These are phyloP conservation scores for Sclerotinia subarctica DNA, from an alignment of 2,329 filamentous ascomycete species.

Conservation along the genomic window DNA sequence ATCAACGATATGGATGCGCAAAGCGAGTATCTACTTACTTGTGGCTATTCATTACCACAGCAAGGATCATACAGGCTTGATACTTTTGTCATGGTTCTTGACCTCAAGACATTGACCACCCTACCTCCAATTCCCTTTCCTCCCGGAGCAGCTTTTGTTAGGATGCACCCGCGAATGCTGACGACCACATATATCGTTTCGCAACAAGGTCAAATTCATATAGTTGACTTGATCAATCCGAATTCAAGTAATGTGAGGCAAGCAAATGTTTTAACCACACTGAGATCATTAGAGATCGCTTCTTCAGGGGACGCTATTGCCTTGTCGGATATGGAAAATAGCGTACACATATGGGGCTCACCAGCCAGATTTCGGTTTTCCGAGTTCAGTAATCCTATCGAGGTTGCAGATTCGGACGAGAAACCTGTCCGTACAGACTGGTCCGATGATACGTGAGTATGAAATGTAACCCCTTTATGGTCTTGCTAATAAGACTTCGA, in stretches of 20 bases:
- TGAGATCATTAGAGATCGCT: conserved; percentile 65
- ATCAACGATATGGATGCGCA: conserved; percentile 98
- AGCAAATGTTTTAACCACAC: conserved; percentile 58
- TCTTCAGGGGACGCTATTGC: conserved; percentile 69
- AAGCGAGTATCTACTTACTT: conserved; percentile 92
- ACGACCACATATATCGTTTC: conserved; percentile 94
- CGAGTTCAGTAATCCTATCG: conserved; percentile 64
- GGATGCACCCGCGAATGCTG: conserved; percentile 93
- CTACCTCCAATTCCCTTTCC: conserved; percentile 90
- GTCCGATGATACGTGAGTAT: conserved; percentile 63
- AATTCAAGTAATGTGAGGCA: conserved; percentile 67
- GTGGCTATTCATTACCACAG: conserved; percentile 84
- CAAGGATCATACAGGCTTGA: conserved; percentile 79
- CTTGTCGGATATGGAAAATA: conserved; percentile 61
- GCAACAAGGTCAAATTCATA: conserved; percentile 88
- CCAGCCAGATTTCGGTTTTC: conserved; percentile 67
- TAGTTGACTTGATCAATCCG: conserved; percentile 83
- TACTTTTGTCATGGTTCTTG: conserved; percentile 91
- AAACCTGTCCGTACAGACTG: conserved; percentile 54
- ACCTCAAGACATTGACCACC: conserved; percentile 84
- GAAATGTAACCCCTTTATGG: neutral
- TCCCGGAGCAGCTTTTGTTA: conserved; percentile 86
- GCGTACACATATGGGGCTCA: conserved; percentile 68
- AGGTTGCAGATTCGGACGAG: conserved; percentile 59
- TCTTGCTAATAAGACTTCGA: conserved; percentile 1